Conservation (phyloP, 768 basidiomycete species). For the Podaxis sp. region DNA sequence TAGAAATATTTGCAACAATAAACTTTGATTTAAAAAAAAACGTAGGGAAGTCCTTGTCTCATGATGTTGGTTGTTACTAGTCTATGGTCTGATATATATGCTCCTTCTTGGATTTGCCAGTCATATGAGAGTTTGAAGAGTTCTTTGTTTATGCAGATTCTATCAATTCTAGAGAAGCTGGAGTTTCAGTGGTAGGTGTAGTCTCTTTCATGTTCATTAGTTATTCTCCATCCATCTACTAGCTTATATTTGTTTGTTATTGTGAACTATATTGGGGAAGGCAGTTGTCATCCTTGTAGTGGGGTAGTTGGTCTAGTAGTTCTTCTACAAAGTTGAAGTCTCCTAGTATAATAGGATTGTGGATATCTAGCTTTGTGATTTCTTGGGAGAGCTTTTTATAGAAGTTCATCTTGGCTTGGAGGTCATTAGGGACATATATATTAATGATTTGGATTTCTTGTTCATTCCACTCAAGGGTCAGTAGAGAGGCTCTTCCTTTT, state of each 20-base stretch:
- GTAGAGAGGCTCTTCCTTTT: constrained; percentile 21
- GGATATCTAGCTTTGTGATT: constrained; percentile 1
- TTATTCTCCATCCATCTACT: constrained; percentile 30
- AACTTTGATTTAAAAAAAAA: no score
- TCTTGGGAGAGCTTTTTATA: constrained; percentile 20
- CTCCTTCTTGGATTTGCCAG: constrained; percentile 24
- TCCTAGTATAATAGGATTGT: constrained; percentile 30
- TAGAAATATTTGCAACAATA: no score
- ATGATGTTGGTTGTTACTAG: constrained; percentile 24
- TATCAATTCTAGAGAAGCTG: constrained; percentile 29
- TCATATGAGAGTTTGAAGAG: constrained; percentile 15
- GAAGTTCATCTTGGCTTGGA: constrained; percentile 19
- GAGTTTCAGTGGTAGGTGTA: constrained; percentile 27
- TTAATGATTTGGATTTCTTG: constrained; percentile 24
- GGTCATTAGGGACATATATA: constrained; percentile 33
- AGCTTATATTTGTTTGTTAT: constrained; percentile 22
- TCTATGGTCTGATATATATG: constrained; percentile 29
- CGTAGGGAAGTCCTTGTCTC: constrained; percentile 21
- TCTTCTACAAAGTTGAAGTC: constrained; percentile 44
- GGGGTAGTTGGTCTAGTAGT: constrained; percentile 32
- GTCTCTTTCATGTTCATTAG: constrained; percentile 15
- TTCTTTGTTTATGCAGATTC: constrained; percentile 28
- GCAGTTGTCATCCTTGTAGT: neutral
- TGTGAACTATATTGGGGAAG: constrained; percentile 12
- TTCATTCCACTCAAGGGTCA: constrained; percentile 18